Base-by-base conservation (phyloP, 768 basidiomycete genomes). In the Tubosaeta sp. region DNA sequence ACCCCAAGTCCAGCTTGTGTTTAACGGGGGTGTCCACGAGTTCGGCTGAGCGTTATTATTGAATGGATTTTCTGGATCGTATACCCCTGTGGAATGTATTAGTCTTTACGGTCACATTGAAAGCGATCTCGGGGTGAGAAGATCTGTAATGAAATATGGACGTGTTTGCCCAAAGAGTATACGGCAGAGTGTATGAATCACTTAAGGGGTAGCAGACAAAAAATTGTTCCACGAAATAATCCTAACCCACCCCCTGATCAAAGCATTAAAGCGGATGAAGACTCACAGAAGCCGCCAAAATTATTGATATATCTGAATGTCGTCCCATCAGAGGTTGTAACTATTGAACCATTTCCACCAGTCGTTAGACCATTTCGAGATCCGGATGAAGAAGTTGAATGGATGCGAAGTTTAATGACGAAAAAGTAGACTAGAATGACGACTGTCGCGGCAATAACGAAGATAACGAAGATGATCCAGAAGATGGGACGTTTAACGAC, bases 1-100 rank as follows among this genome's bases (percentile, higher is more conserved):
- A 13, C 79, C 81, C 73, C 75, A 93, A 21, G 70, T 76, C 88
- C 90, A 95, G 24, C 72, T 78, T 59, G 83, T 74, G 70, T 86
- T 87, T 44, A 95, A 72, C 7, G 86, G 77, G 1, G 89, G 90
- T 6, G 87, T 86, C 84, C 87, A 94, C 2, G 78, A 81, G 59
- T 93, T 90, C 9, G 86, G 76, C 52, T 74, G 78, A 7, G 91
- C 90, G 38, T 77, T 73, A 64, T 86, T 82, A 69, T 83, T 84
- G 73, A 83, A 89, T 6, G 90, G 87, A 63, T 87, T 74, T 40
- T 82, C 74, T 13, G 84, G 82, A 67, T 90, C 81, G 69, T 66
- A 71, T 18, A 79, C 75, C 85, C 83, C 85, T 86, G 51, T 27
- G 52, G 41, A 24, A 50, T 11, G 27, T 14, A 42, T 67, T 16